Base-by-base conservation (phyloP, 495 filamentous ascomycete genomes). In the Saxophila tyrrhenica region DNA sequence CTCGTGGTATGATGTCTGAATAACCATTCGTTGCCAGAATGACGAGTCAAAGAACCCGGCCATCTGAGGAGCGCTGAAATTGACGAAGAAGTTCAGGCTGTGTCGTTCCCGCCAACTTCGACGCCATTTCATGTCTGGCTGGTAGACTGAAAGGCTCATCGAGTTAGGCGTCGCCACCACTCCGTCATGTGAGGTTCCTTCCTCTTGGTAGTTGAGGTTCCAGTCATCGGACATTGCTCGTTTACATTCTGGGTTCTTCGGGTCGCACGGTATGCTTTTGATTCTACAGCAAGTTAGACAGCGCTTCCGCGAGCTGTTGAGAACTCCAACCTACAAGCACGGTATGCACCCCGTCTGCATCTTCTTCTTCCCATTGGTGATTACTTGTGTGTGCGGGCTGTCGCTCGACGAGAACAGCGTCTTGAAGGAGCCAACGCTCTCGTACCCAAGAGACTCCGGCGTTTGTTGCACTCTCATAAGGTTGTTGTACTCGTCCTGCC, bases 21-120 rank as follows among this genome's bases (percentile, higher is more conserved):
- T 59, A 13, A 62, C 56, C 35, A 54, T 59, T 0, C 47, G 48
- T 25, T 59, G 54, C 60, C 60, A 62, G 50, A 62, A 62, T 17
- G 45, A 25, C 29, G 52, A 53, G 21, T 56, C 57, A 35, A 62
- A 60, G 47, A 59, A 62, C 1, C 60, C 60, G 16, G 60, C 52
- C 48, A 62, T 52, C 45, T 62, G 60, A 2, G 60, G 60, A 0
- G 54, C 58, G 39, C 45, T 52, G 49, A 60, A 60, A 41, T 60
- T 48, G 19, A 56, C 58, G 29, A 60, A 60, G 53, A 56, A 60
- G 35, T 60, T 56, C 13, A 60, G 54, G 35, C 53, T 56, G 45
- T 60, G 58, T 20, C 58, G 24, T 39, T 60, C 58, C 1, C 58
- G 39, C 58, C 58, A 60, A 21, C 46, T 56, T 1, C 58, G 52